A percentile compares a stretch with the other conserved stretches of the same genome.
phyloP scores from a whole-genome alignment of 148 eudicot species.

The Amaranthus cruentus region DNA sequence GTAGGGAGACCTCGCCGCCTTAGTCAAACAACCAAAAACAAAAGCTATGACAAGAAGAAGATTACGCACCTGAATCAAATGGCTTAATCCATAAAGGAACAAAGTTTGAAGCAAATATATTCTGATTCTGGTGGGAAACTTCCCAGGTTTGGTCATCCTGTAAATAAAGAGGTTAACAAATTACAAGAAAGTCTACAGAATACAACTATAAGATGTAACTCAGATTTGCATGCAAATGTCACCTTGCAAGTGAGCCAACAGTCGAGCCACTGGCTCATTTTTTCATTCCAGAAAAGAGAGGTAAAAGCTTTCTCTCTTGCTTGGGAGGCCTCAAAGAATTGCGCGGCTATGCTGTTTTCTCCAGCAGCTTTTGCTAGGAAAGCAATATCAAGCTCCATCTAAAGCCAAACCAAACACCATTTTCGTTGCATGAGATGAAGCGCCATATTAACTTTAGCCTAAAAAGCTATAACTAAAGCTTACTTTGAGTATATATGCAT shows the following conservation, averaged over 20 bases:
- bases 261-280: conserved; percentile 88
- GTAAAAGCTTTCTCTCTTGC: conserved; percentile 62
- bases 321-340: conserved; percentile 47
- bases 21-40: not conserved
- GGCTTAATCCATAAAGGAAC: conserved; percentile 71
- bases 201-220: not conserved
- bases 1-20: not conserved
- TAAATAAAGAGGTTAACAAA: not conserved
- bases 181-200: not conserved
- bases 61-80: conserved; percentile 60
- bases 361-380: conserved; percentile 56
- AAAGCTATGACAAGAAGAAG: conserved; percentile 8
- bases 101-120: conserved; percentile 77
- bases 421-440: not conserved
- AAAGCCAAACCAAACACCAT: conserved; percentile 6
- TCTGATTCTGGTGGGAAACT: conserved; percentile 62
- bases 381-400: conserved; percentile 92
- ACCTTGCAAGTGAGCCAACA: conserved; percentile 57
- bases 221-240: conserved; percentile 2
- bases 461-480: not conserved
- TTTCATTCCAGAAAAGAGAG: conserved; percentile 71
- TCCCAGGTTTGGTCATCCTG: conserved; percentile 46
- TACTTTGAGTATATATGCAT: conserved; percentile 85
- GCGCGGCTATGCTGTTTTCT: conserved; percentile 33
- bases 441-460: not conserved